These are phyloP conservation scores for Beverwykella pulmonaria DNA, from an alignment of 495 filamentous ascomycete species.

Conservation along the genomic window DNA sequence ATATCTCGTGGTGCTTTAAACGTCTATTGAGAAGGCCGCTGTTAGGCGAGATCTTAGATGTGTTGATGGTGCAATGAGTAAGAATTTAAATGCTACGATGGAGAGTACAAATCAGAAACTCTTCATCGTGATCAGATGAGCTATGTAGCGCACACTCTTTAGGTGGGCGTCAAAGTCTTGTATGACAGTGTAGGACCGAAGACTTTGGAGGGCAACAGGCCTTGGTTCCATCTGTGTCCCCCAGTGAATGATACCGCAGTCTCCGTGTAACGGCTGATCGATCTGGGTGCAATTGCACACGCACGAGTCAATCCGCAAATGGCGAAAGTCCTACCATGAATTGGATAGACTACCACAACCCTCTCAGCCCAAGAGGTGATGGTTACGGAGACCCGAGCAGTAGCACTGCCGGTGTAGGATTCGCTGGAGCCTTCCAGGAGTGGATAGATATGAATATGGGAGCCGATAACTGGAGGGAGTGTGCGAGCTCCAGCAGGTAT, in stretches of 20 bases:
- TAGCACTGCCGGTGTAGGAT: neutral
- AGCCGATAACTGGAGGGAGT: constrained; percentile 5
- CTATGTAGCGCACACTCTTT: too few relatives aligned
- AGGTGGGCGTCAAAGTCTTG: constrained; percentile 10
- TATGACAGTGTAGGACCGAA: constrained; percentile 3
- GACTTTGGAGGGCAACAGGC: neutral
- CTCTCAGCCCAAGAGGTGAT: constrained; percentile 23
- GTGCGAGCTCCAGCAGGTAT: constrained; percentile 3
- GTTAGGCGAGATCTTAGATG: too few relatives aligned
- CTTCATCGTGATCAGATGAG: too few relatives aligned
- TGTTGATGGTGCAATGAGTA: too few relatives aligned
- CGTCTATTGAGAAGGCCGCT: too few relatives aligned
- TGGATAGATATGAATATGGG: constrained; percentile 8
- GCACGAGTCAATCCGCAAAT: constrained; percentile 5
- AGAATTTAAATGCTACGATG: too few relatives aligned
- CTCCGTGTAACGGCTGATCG: neutral
- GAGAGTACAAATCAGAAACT: too few relatives aligned
- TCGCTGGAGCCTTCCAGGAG: neutral
- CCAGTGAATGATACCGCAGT: neutral
- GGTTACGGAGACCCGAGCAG: constrained; percentile 8
- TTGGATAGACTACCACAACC: constrained; percentile 14
- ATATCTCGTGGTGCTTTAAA: too few relatives aligned
- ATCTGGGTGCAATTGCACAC: constrained; percentile 9
- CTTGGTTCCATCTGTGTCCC: neutral
- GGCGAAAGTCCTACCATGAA: constrained; percentile 1